Evolutionary conservation across 1,139 yeast genomes (phyloP).

Genomic region (Geotrichum bryndzae): DNA sequence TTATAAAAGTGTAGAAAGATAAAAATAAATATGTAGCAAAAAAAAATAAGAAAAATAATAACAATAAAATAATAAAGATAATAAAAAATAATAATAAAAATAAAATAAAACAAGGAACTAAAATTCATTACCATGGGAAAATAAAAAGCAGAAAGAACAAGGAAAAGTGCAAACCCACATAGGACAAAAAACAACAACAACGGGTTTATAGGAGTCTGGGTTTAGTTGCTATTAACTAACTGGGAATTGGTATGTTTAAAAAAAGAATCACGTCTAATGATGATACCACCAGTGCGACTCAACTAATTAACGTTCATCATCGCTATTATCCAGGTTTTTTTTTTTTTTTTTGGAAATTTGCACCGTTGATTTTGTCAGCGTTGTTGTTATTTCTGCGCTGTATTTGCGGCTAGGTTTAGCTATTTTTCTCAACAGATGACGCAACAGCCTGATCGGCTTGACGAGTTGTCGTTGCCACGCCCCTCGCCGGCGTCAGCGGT

Average conservation of each 20-base stretch:
- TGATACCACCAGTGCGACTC: background rate
- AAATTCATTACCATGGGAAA: background rate
- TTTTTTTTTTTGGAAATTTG: background rate
- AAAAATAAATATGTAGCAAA: background rate
- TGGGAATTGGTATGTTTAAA: too few relatives aligned
- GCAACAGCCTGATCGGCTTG: slow-evolving; percentile 2
- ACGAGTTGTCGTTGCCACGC: background rate
- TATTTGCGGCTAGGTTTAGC: background rate
- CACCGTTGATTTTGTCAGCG: background rate
- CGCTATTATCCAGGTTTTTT: background rate
- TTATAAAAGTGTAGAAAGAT: background rate
- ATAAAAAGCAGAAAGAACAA: background rate
- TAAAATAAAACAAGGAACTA: too few relatives aligned
- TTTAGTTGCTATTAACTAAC: background rate
- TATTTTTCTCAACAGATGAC: background rate
- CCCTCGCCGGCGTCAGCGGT: background rate
- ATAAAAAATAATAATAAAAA: too few relatives aligned
- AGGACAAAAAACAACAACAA: background rate
- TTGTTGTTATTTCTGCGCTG: background rate
- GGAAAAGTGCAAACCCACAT: background rate
- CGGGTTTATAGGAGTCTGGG: background rate
- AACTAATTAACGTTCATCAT: background rate
- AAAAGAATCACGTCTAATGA: background rate
- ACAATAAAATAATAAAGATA: too few relatives aligned
- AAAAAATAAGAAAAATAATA: background rate